These are phyloP conservation scores for Syzygium aqueum DNA, from an alignment of 345 rosid genomes.

Conservation along the genomic window DNA sequence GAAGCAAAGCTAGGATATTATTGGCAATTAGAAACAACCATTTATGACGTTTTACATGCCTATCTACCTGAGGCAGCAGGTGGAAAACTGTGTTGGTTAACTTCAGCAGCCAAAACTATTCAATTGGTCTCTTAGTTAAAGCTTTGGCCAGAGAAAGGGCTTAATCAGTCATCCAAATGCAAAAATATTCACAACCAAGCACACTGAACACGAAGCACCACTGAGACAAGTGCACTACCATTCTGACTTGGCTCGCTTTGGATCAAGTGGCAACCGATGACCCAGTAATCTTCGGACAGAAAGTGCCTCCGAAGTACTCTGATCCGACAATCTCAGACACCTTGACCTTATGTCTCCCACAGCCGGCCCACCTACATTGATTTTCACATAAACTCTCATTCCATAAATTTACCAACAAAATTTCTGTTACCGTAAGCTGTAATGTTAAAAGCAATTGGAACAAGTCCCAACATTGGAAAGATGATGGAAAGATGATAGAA, in stretches of 20 bases:
- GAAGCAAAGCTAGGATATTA: not conserved
- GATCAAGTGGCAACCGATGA: slow-evolving; percentile 66
- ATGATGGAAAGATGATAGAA: not conserved
- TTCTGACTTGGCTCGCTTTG: slow-evolving; percentile 62
- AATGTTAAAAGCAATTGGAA: not conserved
- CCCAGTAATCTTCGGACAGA: slow-evolving; percentile 87
- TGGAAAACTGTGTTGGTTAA: not conserved
- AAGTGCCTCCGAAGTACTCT: slow-evolving; percentile 85
- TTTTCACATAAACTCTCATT: not conserved
- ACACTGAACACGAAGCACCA: not conserved
- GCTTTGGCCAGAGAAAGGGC: not conserved
- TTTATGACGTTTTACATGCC: not conserved
- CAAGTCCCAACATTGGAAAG: not conserved
- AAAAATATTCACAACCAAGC: not conserved
- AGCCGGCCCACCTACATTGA: slow-evolving; percentile 77
- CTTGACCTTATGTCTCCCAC: slow-evolving; percentile 95
- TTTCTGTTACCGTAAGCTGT: not conserved
- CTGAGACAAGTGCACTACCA: slow-evolving; percentile 33
- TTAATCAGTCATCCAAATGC: not conserved
- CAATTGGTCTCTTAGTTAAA: not conserved
- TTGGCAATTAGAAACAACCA: not conserved
- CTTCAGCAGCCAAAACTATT: not conserved
- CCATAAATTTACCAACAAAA: not conserved
- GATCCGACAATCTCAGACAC: slow-evolving; percentile 82
- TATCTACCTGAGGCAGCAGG: not conserved